Conservation (phyloP, 371 early-diverging fungal genomes). For the Mortierella polycephala region DNA sequence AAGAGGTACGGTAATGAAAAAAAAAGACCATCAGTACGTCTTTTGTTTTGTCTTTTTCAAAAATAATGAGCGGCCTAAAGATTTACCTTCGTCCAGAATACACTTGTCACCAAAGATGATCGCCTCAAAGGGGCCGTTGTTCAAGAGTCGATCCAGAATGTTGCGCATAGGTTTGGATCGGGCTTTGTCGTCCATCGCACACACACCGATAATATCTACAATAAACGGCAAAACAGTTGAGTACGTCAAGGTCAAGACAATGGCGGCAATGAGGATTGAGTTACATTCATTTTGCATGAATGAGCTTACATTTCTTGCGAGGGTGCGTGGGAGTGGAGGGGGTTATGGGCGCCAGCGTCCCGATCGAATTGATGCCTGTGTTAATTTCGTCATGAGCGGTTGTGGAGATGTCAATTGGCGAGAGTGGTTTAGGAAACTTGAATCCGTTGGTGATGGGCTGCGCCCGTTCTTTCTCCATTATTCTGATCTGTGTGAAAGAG, state of each 20-base stretch:
- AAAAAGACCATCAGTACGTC: not conserved
- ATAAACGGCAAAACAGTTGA: not conserved
- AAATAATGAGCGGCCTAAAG: not conserved
- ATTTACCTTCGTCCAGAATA: constrained; percentile 91
- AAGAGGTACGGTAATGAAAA: not conserved
- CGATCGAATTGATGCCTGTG: not conserved
- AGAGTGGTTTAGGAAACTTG: constrained; percentile 1
- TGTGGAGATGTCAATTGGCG: not conserved
- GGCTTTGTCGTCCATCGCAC: constrained; percentile 95
- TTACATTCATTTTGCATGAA: not conserved
- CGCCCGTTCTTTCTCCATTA: not conserved
- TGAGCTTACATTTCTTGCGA: constrained; percentile 20
- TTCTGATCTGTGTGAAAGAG: too few relatives aligned
- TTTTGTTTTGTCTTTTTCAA: not conserved
- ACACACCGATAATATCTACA: constrained; percentile 85
- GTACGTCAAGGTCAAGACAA: not conserved
- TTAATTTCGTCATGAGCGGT: not conserved
- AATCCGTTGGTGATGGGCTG: not conserved
- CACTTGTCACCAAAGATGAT: constrained; percentile 97
- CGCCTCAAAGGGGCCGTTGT: constrained; percentile 83
- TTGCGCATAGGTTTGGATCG: constrained; percentile 95
- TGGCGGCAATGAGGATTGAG: not conserved
- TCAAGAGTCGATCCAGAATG: constrained; percentile 86
- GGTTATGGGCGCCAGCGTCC: not conserved
- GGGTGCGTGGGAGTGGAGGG: constrained; percentile 21